Base-by-base conservation (phyloP, 106 monocot genomes). In the Acorus gramineus region DNA sequence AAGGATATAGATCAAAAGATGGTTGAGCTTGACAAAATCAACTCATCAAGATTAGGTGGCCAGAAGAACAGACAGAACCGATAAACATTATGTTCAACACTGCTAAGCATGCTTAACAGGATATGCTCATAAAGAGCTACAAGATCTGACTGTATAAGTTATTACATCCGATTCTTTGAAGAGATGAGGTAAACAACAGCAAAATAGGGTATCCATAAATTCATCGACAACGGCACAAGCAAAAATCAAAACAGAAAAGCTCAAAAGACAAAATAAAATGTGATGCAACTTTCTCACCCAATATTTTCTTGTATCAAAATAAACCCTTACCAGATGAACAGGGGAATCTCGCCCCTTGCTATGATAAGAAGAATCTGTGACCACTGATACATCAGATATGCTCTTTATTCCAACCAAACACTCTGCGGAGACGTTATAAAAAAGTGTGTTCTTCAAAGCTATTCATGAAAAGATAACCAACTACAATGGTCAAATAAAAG, bases 371-470 rank as follows among this genome's bases (percentile, higher is more conserved):
- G 78, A 70, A 75, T 62, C 76, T 63, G 71, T 73, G 63, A 78
- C 56, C 11, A 14, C 57, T 47, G 84, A 82, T 14, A 50, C 57
- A 60, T 73, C 64, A 79, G 78, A 86, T 59, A 61, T 60, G 64
- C 70, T 78, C 67, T 75, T 80, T 76, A 80, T 82, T 45, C 71
- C 69, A 76, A 63, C 61, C 65, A 76, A 59, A 63, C 56, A 46
- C 61, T 90, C 90, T 95, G 86, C 78, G 69, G 50, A 73, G 50
- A 64, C 49, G 63, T 53, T 62, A 69, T 70, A 12, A 70, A 28
- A 8, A 60, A 45, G 57, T 11, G 14, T 61, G 28, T 6, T 9
- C 52, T 47, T 65, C 44, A 9, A 74, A 8, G 6, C 8, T 3
- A 63, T 3, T 54, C 49, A 8, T 53, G 56, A 52, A 61, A 56